Evolutionary conservation across 768 basidiomycete genomes (phyloP), one percentile per base, ranked within the genome.

Genomic region (Crepidotus variabilis): DNA sequence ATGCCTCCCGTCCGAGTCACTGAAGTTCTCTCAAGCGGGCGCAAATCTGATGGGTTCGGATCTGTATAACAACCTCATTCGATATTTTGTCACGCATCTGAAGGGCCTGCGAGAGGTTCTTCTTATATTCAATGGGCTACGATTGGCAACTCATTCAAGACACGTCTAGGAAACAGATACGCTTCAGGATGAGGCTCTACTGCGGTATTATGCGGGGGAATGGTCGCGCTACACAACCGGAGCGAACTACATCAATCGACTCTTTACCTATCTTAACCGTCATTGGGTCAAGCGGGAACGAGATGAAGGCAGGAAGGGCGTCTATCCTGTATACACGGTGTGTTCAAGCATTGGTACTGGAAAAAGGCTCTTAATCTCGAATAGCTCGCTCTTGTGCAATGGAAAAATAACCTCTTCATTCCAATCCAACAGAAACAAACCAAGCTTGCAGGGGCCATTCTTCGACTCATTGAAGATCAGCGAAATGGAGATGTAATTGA

Each of bases 211-310:
- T 67, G 93, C 92, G 1, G 69, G 73, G 57, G 94, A 98, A 71
- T 98, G 97, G 97, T 89, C 92, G 64, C 81, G 94, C 46, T 98
- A 98, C 75, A 99, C 97, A 0, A 96, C 88, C 2, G 96, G 96
- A 48, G 95, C 96, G 1, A 94, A 92, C 67, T 98, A 97, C 69
- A 93, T 98, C 73, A 96, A 98, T 70, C 89, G 96, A 55, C 75
- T 99, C 34, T 98, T 98, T 77, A 95, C 93, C 2, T 98, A 98
- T 75, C 82, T 99, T 56, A 98, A 99, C 73, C 92, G 96, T 20
- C 94, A 98, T 73, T 99, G 97, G 97, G 96, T 99, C 46, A 96
- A 95, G 76, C 83, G 96, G 52, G 97, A 99, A 70, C 85, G 95
- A 66, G 96, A 98, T 64, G 96, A 98, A 71, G 97, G 97, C 14